Base-by-base conservation (phyloP, 495 filamentous ascomycete genomes). In the Xylaria sp. region DNA sequence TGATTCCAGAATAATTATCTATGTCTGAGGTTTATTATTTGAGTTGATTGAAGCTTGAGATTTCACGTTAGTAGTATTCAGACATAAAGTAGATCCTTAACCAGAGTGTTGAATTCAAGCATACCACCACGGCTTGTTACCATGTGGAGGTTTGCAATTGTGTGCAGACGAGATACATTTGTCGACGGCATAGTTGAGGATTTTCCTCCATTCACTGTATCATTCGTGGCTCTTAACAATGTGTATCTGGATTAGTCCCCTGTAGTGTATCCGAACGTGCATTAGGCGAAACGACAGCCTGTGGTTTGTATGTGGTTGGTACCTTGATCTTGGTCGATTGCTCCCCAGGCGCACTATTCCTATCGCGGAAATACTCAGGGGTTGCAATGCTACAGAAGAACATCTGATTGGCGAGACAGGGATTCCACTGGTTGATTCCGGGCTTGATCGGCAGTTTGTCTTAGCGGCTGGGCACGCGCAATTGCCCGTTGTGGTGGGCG, bases 401-500 rank as follows among this genome's bases (percentile, higher is more conserved):
- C 21, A 43, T 43, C 35, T 62, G 59, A 62, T 62, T 62, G 37
- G 59, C 19, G 35, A 43, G 26, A 21, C 40, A 52, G 41, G 62
- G 62, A 48, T 65, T 6, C 35, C 15, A 15, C 35, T 44, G 24
- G 48, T 11, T 15, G 15, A 29, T 17, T 31, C 5, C 26, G 11
- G 15, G n/a, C 31, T 26, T 58, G 40, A 52, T 35, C 26, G 40
- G 67, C 24, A 46, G 40, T 62, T 57, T 41, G 48, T 59, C 53
- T 68, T 43, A 68, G 53, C 57, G 67, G 31, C 53, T 41, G 53
- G 35, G 52, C 67, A 61, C 53, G 67, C 48, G 67, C 31, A 17
- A 62, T 64, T 70, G 44, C 68, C 68, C 29, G 33, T 70, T 70
- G 68, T 41, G 68, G 68, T 46, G 48, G 35, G 21, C 11, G 58